Percentiles rank a stretch among this genome's conserved stretches.
These are phyloP conservation scores for Kuraishia piskuri DNA, from an alignment of 805 yeast genomes.

Conservation along the genomic window DNA sequence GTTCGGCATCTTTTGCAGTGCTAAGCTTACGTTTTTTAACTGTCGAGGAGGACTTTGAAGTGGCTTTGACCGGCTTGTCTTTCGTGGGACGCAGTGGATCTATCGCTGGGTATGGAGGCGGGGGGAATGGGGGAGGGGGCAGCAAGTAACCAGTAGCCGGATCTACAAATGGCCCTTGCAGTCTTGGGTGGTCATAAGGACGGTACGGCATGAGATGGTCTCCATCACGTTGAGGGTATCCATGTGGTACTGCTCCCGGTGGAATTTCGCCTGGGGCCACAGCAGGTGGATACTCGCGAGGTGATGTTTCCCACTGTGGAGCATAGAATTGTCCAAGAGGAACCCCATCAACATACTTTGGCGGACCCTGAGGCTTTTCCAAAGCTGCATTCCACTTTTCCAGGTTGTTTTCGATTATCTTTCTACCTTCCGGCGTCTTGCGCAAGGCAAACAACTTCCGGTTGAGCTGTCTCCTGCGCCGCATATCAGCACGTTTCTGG, in stretches of 20 bases:
- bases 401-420: not conserved
- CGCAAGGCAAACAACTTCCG: not conserved
- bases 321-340: not conserved
- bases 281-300: too few species aligned
- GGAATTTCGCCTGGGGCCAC: too few species aligned
- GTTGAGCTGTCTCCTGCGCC: not conserved
- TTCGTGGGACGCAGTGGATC: not conserved
- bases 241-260: too few species aligned
- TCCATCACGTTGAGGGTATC: too few species aligned
- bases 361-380: not conserved
- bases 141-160: not conserved
- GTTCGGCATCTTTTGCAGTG: not conserved
- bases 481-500: not conserved
- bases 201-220: too few species aligned
- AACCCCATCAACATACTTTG: not conserved
- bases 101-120: not conserved
- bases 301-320: not conserved
- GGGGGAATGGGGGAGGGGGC: not conserved
- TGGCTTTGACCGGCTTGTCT: not conserved
- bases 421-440: not conserved
- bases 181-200: not conserved
- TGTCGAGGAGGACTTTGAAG: not conserved
- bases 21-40: not conserved
- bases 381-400: not conserved
- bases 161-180: not conserved